Base-by-base conservation (phyloP, 768 basidiomycete species). In the Lactarius akahatsu region DNA sequence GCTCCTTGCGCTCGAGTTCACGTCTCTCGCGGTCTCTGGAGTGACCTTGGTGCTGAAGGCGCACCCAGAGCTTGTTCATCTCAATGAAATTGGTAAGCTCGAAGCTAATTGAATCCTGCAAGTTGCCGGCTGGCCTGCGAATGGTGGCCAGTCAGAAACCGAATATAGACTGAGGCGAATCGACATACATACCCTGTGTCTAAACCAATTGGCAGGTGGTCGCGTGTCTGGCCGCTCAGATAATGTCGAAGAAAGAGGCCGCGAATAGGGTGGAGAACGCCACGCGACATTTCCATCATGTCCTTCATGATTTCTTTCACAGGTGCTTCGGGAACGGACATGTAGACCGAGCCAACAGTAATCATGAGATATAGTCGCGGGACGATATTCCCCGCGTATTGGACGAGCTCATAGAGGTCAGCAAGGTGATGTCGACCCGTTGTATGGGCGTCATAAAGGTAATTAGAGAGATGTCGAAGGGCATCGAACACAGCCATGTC, bases 261-360 rank as follows among this genome's bases (percentile, higher is more conserved):
- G 56, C 97, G 84, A 59, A 95, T 94, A n/a, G 97, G 96, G 75
- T 98, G 95, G 69, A 98, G 83, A 5, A 99, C 94, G 67, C 97
- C 97, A 23, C 95, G 83, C 41, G 94, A 94, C 97, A 98, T 98
- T 77, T 99, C 97, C 91, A 99, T 91, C 96, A 98, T 98, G 77
- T 99, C 97, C 83, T 97, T 98, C 96, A 98, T 99, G 69, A 99
- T 94, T 80, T 99, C 96, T 82, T 95, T 97, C 63, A 98, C 89
- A 4, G 96, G 96, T 11, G 96, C 96, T 66, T 97, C 96, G 2
- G 94, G 88, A 60, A 98, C 89, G 34, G 94, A 95, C 97, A 99
- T 98, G 82, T 98, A 99, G 41, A 98, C 96, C 0, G 96, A 93
- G 70, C 97, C 97, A 68, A 99, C 96, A 45, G 97, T 98, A 72